Conservation (phyloP, 2,329 filamentous ascomycete genomes). For the Fusarium azukiicola region DNA sequence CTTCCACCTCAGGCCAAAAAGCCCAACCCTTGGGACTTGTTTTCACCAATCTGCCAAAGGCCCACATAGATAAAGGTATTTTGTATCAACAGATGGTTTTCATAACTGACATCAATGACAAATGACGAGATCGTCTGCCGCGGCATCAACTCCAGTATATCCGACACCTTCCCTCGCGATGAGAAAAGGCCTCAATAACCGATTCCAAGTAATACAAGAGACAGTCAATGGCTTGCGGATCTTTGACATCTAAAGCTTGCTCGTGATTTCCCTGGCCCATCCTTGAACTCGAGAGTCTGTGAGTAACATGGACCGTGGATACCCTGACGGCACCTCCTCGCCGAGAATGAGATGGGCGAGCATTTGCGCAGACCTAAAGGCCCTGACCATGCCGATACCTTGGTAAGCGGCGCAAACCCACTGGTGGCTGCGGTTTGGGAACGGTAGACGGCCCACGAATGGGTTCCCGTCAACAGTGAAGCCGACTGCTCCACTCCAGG, state of each 20-base stretch:
- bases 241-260: constrained; percentile 19
- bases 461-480: constrained; percentile 33
- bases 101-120: too few species aligned
- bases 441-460: constrained; percentile 29
- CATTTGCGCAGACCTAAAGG: constrained; percentile 29
- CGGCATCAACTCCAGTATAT: too few species aligned
- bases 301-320: constrained; percentile 29
- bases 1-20: too few species aligned
- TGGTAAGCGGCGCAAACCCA: constrained; percentile 30
- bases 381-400: constrained; percentile 37
- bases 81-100: too few species aligned
- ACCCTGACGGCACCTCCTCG: constrained; percentile 10
- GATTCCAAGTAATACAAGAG: too few species aligned
- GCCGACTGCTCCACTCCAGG: constrained; percentile 31
- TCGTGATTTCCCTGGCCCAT: background rate
- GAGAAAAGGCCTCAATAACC: too few species aligned
- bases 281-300: constrained; percentile 16
- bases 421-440: constrained; percentile 23
- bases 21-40: too few species aligned
- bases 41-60: too few species aligned
- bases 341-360: constrained; percentile 25
- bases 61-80: too few species aligned
- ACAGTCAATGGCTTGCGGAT: too few species aligned
- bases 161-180: too few species aligned
- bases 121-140: too few species aligned